A percentile compares a stretch with the other conserved stretches of the same genome.
phyloP scores from a whole-genome alignment of 2,329 filamentous ascomycete species.

The Beauveria varroae region DNA sequence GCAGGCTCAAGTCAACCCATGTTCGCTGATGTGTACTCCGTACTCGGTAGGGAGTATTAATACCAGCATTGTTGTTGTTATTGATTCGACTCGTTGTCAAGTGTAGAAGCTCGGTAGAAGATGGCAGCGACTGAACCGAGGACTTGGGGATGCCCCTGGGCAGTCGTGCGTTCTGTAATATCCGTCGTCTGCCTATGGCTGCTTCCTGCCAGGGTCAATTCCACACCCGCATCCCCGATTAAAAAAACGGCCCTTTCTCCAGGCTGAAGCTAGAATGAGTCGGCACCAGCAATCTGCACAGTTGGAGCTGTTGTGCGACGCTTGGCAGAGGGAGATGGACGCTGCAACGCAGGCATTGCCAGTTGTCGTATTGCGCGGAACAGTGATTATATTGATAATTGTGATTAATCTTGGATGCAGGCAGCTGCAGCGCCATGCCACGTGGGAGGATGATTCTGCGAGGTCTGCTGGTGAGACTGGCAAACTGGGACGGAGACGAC shows the following conservation, averaged over 20 bases:
- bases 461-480: not conserved
- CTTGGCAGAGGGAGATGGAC: not conserved
- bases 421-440: not conserved
- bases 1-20: not conserved
- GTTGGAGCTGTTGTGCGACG: not conserved
- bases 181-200: not conserved
- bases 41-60: not conserved
- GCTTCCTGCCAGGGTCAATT: not conserved
- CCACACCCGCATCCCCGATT: not conserved
- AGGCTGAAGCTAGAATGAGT: not conserved
- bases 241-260: slow-evolving; percentile 4
- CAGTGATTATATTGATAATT: not conserved
- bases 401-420: not conserved
- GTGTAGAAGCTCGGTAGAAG: not conserved
- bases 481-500: not conserved
- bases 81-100: not conserved
- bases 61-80: not conserved
- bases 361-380: not conserved
- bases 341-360: not conserved
- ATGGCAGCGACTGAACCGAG: not conserved
- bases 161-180: not conserved
- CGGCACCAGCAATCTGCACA: not conserved
- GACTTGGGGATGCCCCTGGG: not conserved
- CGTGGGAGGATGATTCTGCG: not conserved
- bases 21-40: not conserved